Conservation (phyloP, 1,284 basidiomycete species). For the Cutaneotrichosporon mucoides region DNA sequence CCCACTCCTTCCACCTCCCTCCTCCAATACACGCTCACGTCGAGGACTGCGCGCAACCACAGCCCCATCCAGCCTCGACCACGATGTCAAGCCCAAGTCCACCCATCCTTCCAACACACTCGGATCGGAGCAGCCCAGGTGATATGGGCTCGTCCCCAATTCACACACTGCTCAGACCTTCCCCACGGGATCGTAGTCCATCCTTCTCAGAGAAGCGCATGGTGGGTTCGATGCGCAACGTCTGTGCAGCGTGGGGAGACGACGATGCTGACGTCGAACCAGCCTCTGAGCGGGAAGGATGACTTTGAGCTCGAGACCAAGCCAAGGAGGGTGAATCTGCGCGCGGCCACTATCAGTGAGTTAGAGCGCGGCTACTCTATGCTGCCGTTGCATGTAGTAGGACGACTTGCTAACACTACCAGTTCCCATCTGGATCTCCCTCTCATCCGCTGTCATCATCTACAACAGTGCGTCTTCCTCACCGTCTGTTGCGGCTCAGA, state of each 20-base stretch:
- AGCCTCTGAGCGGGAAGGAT: constrained; percentile 2
- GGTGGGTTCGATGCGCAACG: neutral
- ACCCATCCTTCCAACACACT: constrained; percentile 7
- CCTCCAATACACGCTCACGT: neutral
- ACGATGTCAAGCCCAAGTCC: constrained; percentile 1
- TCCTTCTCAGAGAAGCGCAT: neutral
- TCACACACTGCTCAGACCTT: neutral
- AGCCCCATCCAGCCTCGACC: neutral
- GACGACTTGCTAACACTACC: neutral
- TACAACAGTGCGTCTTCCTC: constrained; percentile 65
- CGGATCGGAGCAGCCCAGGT: neutral
- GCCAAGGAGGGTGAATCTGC: constrained; percentile 4
- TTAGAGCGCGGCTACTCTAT: neutral
- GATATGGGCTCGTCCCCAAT: neutral
- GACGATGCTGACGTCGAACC: neutral
- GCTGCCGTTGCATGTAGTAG: neutral
- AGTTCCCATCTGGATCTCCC: constrained; percentile 62
- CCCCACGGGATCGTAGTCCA: neutral
- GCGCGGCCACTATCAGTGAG: constrained; percentile 20
- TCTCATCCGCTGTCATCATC: constrained; percentile 85
- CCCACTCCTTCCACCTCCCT: neutral
- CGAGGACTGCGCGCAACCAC: neutral
- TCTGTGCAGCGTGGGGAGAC: neutral
- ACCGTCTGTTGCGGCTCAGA: too few relatives aligned
- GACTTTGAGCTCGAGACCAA: neutral